phyloP scores from a whole-genome alignment of 1,284 basidiomycete genomes.

The Melanopsichium pennsylvanicum region DNA sequence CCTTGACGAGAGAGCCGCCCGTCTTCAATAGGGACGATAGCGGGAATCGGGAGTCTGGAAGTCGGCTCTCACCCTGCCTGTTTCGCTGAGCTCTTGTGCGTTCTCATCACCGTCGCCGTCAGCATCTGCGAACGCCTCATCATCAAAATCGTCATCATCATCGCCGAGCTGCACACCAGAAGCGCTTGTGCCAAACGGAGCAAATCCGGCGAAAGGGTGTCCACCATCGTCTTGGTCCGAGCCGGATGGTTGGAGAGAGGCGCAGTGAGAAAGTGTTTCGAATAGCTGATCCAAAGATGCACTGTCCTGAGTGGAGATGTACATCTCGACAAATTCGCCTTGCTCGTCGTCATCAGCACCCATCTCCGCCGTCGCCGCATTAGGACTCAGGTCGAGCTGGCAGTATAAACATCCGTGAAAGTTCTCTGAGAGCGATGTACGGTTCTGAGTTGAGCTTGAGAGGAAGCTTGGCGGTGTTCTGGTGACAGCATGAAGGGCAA shows the following conservation, averaged over 20 bases:
- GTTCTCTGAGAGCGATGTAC: slow-evolving; percentile 1
- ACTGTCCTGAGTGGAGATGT: slow-evolving; percentile 46
- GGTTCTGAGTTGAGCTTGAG: not conserved
- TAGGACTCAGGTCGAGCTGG: slow-evolving; percentile 57
- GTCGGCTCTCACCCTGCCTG: slow-evolving; percentile 93
- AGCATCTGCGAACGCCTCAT: slow-evolving; percentile 73
- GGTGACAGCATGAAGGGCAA: slow-evolving; percentile 61
- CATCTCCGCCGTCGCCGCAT: slow-evolving; percentile 29
- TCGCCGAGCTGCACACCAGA: slow-evolving; percentile 63
- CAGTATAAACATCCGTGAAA: slow-evolving; percentile 58
- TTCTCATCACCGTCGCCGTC: slow-evolving; percentile 59
- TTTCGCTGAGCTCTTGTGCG: slow-evolving; percentile 76
- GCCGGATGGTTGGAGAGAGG: slow-evolving; percentile 79
- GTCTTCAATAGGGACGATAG: slow-evolving; percentile 83
- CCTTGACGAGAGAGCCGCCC: too few species aligned
- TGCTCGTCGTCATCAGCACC: slow-evolving; percentile 49
- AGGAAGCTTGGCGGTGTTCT: slow-evolving; percentile 51
- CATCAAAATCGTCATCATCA: slow-evolving; percentile 70
- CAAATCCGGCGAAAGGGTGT: slow-evolving; percentile 60
- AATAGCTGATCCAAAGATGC: slow-evolving; percentile 83
- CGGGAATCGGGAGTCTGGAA: slow-evolving; percentile 78
- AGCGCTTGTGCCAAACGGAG: slow-evolving; percentile 54
- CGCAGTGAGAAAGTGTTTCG: slow-evolving; percentile 84
- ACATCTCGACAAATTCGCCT: slow-evolving; percentile 50
- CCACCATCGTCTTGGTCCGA: slow-evolving; percentile 70